These are phyloP conservation scores for Pseudogymnoascus sp. DNA, from an alignment of 2,329 filamentous ascomycete genomes.

Conservation along the genomic window DNA sequence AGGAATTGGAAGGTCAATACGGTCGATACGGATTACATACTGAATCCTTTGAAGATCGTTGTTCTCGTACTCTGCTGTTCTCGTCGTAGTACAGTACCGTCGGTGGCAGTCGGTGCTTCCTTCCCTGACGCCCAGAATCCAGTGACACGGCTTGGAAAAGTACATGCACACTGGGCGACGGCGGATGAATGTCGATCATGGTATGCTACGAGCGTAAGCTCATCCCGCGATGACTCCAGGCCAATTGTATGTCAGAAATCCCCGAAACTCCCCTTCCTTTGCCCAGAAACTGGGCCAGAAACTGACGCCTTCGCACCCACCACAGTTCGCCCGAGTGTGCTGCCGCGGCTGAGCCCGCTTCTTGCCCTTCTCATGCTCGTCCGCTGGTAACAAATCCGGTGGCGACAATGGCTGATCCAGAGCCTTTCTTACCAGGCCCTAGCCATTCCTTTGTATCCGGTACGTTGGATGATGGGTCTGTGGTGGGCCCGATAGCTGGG, in stretches of 20 bases:
- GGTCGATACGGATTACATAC: not conserved
- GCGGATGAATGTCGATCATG: conserved; percentile 4
- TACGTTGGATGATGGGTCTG: conserved; percentile 5
- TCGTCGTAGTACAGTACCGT: not conserved
- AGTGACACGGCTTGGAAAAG: not conserved
- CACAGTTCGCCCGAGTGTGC: not conserved
- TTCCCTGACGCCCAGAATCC: conserved; percentile 5
- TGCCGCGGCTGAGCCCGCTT: not conserved
- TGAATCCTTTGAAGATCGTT: not conserved
- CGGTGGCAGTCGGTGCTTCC: not conserved
- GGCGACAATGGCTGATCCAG: conserved; percentile 1
- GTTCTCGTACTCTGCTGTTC: not conserved
- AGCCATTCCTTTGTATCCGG: conserved; percentile 1
- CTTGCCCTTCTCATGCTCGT: not conserved
- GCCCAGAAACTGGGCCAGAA: not conserved
- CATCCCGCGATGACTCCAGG: not conserved
- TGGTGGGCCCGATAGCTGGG: not conserved
- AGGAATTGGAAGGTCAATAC: not conserved
- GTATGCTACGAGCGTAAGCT: not conserved
- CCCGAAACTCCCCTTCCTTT: not conserved
- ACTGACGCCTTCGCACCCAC: not conserved
- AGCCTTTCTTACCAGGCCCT: not conserved
- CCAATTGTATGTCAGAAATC: not conserved
- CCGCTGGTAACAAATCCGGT: not conserved
- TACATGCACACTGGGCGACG: not conserved